Conservation (phyloP, 2,329 filamentous ascomycete species). For the Macroventuria anomochaeta region DNA sequence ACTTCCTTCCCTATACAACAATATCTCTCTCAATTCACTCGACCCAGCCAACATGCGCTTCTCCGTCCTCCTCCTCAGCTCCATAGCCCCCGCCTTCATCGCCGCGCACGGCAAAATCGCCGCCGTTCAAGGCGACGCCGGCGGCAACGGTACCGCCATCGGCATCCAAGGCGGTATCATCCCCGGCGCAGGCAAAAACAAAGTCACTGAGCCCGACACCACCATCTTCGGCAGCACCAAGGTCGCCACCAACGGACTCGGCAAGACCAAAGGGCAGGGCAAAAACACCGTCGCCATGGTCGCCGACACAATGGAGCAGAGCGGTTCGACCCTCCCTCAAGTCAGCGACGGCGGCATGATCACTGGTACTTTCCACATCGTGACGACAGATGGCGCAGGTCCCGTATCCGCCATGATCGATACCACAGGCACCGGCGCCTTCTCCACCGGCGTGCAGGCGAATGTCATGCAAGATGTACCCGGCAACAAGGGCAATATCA, state of each 20-base stretch:
- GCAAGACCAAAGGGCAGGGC: slow-evolving; percentile 47
- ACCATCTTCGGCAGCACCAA: slow-evolving; percentile 52
- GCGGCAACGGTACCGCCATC: slow-evolving; percentile 54
- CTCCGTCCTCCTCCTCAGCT: slow-evolving; percentile 9
- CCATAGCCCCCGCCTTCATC: slow-evolving; percentile 13
- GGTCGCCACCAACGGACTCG: slow-evolving; percentile 49
- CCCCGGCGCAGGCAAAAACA: slow-evolving; percentile 52
- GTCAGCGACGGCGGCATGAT: slow-evolving; percentile 61
- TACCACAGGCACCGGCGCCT: slow-evolving; percentile 59
- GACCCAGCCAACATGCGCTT: slow-evolving; percentile 4
- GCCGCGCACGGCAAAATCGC: slow-evolving; percentile 24
- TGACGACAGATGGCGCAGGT: slow-evolving; percentile 68
- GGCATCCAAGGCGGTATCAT: slow-evolving; percentile 53
- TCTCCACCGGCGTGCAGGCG: slow-evolving; percentile 21
- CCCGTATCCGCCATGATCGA: slow-evolving; percentile 69
- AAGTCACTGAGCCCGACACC: slow-evolving; percentile 54
- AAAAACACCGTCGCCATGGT: slow-evolving; percentile 48
- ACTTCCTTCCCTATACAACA: neutral
- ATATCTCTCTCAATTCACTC: neutral
- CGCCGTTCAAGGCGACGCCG: slow-evolving; percentile 41
- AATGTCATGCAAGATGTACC: slow-evolving; percentile 23
- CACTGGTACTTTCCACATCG: slow-evolving; percentile 67
- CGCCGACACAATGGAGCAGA: slow-evolving; percentile 56
- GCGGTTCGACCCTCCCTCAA: slow-evolving; percentile 62
- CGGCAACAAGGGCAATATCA: slow-evolving; percentile 28